These are phyloP conservation scores for Begonia loranthoides DNA, from an alignment of 306 rosid species.

Conservation along the genomic window DNA sequence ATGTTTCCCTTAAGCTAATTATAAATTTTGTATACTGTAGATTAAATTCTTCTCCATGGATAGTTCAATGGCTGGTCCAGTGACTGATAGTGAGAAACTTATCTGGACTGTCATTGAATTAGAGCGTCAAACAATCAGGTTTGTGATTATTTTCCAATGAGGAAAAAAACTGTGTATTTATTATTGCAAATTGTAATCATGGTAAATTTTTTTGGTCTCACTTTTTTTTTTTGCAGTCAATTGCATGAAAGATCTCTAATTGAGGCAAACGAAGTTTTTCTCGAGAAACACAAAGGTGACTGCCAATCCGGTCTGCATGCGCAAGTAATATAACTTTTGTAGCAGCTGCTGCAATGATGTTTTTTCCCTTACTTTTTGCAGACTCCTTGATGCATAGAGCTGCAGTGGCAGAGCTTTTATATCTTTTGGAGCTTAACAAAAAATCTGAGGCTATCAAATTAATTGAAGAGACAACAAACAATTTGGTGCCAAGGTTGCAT, in stretches of 20 bases:
- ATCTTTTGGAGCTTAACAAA: conserved; percentile 49
- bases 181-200: background rate
- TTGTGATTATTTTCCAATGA: conserved; percentile 13
- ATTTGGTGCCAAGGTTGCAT: conserved; percentile 43
- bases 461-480: conserved; percentile 62
- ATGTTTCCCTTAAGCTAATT: conserved; percentile 13
- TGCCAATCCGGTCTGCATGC: conserved; percentile 1
- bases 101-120: conserved; percentile 85
- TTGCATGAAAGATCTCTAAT: conserved; percentile 64
- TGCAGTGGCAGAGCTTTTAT: conserved; percentile 67
- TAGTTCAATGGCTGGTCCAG: conserved; percentile 51
- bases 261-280: conserved; percentile 60
- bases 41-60: conserved; percentile 78
- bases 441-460: conserved; percentile 64
- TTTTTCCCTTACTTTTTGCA: conserved; percentile 19
- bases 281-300: conserved; percentile 72
- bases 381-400: conserved; percentile 92
- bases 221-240: conserved; percentile 31
- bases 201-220: conserved; percentile 13
- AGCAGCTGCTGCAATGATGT: background rate
- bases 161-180: background rate
- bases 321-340: background rate
- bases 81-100: conserved; percentile 64
- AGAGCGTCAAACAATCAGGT: conserved; percentile 79
- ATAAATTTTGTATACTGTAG: conserved; percentile 27